A percentile compares a stretch with the other conserved stretches of the same genome.
Conservation (phyloP, 305 asterid genomes). For the Solanum hybrid region DNA sequence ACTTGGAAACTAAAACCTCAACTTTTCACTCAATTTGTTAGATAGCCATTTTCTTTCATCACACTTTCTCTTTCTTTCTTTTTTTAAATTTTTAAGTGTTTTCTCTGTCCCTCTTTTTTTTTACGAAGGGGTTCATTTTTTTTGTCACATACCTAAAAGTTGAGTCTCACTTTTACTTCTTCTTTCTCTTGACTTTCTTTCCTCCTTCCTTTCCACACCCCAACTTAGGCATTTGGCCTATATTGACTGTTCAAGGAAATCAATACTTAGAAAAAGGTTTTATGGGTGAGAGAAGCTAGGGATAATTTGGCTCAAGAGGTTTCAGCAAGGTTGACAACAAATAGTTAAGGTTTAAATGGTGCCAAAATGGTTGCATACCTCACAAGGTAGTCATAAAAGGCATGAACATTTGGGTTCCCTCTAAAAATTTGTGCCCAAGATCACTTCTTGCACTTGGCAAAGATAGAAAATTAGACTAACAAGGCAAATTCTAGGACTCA, state of each 20-base stretch:
- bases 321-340: background rate
- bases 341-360: background rate
- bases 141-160: background rate
- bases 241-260: background rate
- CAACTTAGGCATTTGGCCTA: background rate
- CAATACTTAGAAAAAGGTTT: background rate
- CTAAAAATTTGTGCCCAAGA: background rate
- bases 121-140: background rate
- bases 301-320: background rate
- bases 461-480: background rate
- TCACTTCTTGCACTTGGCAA: background rate
- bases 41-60: background rate
- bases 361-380: background rate
- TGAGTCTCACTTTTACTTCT: background rate
- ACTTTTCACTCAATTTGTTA: background rate
- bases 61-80: background rate
- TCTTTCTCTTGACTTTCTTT: background rate
- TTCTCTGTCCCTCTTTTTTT: background rate
- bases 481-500: background rate
- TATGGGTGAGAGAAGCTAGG: background rate
- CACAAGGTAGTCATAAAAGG: background rate
- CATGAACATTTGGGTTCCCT: background rate
- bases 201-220: background rate
- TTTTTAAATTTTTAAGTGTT: no score
- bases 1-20: background rate